phyloP scores from a whole-genome alignment of 495 filamentous ascomycete species.

The Annulohypoxylon bovei region DNA sequence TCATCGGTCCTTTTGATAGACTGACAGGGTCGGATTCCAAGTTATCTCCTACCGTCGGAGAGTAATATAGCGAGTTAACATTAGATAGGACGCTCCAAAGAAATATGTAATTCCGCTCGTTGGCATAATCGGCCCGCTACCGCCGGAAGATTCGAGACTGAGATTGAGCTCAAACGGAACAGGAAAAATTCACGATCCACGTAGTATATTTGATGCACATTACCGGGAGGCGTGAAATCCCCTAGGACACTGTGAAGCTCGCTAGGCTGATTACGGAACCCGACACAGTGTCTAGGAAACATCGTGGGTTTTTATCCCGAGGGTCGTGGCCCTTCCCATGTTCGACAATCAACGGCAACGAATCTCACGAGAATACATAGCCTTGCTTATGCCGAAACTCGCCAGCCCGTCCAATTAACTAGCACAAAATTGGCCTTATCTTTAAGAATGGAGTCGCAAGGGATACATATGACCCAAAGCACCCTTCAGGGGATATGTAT shows the following conservation, averaged over 20 bases:
- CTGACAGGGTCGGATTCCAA: slow-evolving; percentile 22
- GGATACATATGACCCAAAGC: background rate
- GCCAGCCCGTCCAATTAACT: slow-evolving; percentile 17
- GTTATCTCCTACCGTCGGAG: slow-evolving; percentile 22
- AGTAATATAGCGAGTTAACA: slow-evolving; percentile 27
- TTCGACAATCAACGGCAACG: slow-evolving; percentile 14
- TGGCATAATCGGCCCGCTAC: slow-evolving; percentile 36
- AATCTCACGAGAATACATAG: slow-evolving; percentile 32
- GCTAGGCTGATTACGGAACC: slow-evolving; percentile 16
- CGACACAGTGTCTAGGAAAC: slow-evolving; percentile 9
- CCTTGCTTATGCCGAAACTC: slow-evolving; percentile 23
- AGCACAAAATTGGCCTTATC: slow-evolving; percentile 15
- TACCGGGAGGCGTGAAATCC: slow-evolving; percentile 10
- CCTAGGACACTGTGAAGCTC: slow-evolving; percentile 10
- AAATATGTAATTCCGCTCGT: slow-evolving; percentile 23
- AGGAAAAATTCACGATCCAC: slow-evolving; percentile 20
- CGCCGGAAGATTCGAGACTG: slow-evolving; percentile 28
- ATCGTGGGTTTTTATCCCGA: slow-evolving; percentile 29
- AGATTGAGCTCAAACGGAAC: slow-evolving; percentile 7
- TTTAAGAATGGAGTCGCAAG: slow-evolving; percentile 17
- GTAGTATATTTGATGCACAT: background rate
- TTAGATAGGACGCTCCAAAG: slow-evolving; percentile 25
- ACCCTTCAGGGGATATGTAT: slow-evolving; percentile 3
- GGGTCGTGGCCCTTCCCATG: slow-evolving; percentile 12
- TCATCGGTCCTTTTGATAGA: slow-evolving; percentile 35